Conservation (phyloP, 2,329 filamentous ascomycete genomes). For the Aspergillus jensenii region DNA sequence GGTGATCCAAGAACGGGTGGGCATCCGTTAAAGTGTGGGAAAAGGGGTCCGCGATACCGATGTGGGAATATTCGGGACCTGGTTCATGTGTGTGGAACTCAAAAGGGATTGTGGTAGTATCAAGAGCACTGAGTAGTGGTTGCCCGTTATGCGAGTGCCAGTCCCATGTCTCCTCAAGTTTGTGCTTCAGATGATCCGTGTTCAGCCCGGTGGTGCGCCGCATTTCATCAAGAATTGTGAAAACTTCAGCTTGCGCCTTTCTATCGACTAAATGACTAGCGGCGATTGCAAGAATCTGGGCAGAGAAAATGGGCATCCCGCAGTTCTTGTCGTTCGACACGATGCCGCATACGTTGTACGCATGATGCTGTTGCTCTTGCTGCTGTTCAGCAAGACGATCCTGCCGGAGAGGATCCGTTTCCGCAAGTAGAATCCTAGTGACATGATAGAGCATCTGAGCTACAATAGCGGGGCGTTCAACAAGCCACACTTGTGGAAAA, state of each 20-base stretch:
- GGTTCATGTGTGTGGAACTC: conserved; percentile 14
- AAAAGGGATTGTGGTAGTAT: conserved; percentile 15
- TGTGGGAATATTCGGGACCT: conserved; percentile 57
- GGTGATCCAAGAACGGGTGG: conserved; percentile 79
- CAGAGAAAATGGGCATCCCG: conserved; percentile 74
- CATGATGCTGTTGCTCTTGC: conserved; percentile 69
- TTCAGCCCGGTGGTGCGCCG: conserved; percentile 76
- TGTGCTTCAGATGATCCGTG: conserved; percentile 67
- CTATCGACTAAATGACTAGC: conserved; percentile 68
- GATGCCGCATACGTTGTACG: conserved; percentile 85
- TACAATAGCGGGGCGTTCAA: conserved; percentile 78
- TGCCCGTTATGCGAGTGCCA: conserved; percentile 54
- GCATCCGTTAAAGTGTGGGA: conserved; percentile 71
- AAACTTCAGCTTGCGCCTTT: conserved; percentile 76
- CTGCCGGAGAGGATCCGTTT: conserved; percentile 70
- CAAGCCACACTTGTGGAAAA: conserved; percentile 87
- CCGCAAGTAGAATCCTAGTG: conserved; percentile 75
- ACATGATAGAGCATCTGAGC: conserved; percentile 88
- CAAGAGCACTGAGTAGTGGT: conserved; percentile 13
- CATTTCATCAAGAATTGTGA: conserved; percentile 74
- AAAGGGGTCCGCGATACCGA: conserved; percentile 43
- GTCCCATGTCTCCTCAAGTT: conserved; percentile 75
- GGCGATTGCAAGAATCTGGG: conserved; percentile 76
- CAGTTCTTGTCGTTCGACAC: conserved; percentile 79
- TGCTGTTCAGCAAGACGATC: conserved; percentile 66